Conservation (phyloP, 257 asterid species). For the Misopates orontium region DNA sequence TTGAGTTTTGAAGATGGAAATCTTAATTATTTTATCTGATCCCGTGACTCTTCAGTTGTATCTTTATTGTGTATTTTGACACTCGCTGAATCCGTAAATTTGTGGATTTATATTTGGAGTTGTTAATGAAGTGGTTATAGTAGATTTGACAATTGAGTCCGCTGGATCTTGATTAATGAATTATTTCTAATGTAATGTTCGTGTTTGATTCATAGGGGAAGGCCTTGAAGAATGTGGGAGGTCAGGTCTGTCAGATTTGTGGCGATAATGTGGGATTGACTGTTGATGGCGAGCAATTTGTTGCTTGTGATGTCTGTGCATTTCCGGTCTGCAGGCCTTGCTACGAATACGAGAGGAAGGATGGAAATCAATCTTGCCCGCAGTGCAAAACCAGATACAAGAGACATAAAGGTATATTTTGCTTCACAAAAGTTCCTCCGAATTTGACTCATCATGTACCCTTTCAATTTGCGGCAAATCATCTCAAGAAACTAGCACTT, state of each 20-base stretch:
- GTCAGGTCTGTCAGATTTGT: constrained; percentile 96
- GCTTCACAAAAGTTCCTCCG: constrained; percentile 1
- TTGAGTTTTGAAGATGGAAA: constrained; percentile 5
- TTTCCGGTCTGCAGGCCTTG: constrained; percentile 98
- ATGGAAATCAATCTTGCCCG: constrained; percentile 93
- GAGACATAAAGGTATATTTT: constrained; percentile 76
- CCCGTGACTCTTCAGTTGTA: too few relatives aligned
- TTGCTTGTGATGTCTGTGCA: constrained; percentile 90
- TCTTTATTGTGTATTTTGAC: constrained; percentile 8
- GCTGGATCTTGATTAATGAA: constrained; percentile 18
- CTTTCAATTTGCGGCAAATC: not conserved
- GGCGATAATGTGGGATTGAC: constrained; percentile 82
- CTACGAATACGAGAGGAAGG: constrained; percentile 97
- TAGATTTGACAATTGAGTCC: not conserved
- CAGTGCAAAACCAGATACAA: constrained; percentile 98
- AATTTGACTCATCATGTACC: constrained; percentile 14
- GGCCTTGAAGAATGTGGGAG: constrained; percentile 62
- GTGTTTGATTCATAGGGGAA: constrained; percentile 58
- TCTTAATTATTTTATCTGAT: not conserved
- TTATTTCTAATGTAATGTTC: not conserved
- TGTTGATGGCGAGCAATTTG: constrained; percentile 75
- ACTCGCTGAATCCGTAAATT: not conserved
- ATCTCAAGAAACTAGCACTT: constrained; percentile 2
- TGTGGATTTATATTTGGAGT: not conserved
- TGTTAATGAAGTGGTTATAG: constrained; percentile 13